A percentile compares a stretch with the other conserved stretches of the same genome.
Conservation (phyloP, 163 green algal genomes). For the Scenedesmus sp. region DNA sequence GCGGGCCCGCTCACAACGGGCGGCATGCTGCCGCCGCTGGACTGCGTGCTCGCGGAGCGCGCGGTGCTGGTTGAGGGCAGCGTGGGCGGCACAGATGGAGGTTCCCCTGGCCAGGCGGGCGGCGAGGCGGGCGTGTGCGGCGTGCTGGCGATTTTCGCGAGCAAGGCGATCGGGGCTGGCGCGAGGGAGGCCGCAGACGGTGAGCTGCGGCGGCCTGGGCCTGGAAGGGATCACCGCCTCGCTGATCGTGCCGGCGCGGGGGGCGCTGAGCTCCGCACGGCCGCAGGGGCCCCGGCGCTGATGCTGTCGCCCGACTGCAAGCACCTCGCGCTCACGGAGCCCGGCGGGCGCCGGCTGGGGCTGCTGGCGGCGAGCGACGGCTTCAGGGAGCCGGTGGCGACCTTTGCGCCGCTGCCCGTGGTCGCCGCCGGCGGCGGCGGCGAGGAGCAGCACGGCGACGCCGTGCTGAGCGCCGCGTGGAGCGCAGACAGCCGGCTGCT, state of each 20-base stretch:
- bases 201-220: not conserved
- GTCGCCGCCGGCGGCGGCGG: conserved; percentile 7
- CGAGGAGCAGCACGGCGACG: conserved; percentile 6
- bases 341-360: conserved; percentile 1
- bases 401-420: conserved; percentile 26
- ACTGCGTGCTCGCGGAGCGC: too few species aligned
- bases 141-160: conserved; percentile 25
- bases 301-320: conserved; percentile 43
- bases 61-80: too few species aligned
- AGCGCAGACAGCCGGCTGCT: conserved; percentile 36
- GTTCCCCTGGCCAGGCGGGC: too few species aligned
- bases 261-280: too few species aligned
- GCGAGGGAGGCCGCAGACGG: conserved; percentile 7
- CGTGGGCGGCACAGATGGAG: too few species aligned
- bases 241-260: too few species aligned
- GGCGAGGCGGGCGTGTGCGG: not conserved
- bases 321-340: conserved; percentile 33
- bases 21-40: too few species aligned
- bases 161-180: conserved; percentile 31
- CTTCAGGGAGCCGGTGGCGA: conserved; percentile 15
- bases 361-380: conserved; percentile 16
- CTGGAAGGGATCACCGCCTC: too few species aligned
- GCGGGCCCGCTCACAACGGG: too few species aligned
- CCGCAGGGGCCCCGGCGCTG: conserved; percentile 27
- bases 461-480: conserved; percentile 36